Evolutionary conservation across 805 yeast genomes (phyloP), one percentile per base, ranked within the genome.

Genomic region (Candida ipomoeae): DNA sequence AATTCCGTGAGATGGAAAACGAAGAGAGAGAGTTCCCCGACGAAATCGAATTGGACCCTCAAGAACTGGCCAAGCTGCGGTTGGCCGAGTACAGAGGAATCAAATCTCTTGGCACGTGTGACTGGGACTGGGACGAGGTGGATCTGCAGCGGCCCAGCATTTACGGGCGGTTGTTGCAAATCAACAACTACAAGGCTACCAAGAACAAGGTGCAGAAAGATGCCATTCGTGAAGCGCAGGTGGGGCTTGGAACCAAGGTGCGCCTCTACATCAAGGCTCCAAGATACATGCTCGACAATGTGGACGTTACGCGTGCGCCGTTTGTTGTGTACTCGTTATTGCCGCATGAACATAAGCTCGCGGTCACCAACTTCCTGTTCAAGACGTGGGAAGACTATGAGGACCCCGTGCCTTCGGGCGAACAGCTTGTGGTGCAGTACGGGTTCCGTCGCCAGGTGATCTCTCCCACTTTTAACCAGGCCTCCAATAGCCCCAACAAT

Each of bases 21-120:
- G 97, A 91, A 49, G 97, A 89, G 64, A 77, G 82, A 34, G 96
- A 91, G 60, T 94, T 90, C 75, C 98, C 98, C 0, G 99, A 94
- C 69, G 99, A 94, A 70, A 70, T 92, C 49, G 98, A 94, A 66
- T 71, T 94, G 40, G 79, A 77, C 42, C 97, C 97, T 31, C 64
- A 68, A 5, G 91, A 80, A 56, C 78, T 86, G 5, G 98, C 88
- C 8, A 79, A 79, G 59, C 89, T 90, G 55, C 79, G 89, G 55
- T 75, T 94, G 50, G 69, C 75, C 31, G 80, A 90, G 54, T 92
- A 89, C 68, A 80, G 97, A 67, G 98, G 98, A 52, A 79, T 91
- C 56, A 88, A 89, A 67, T 87, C 87, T 35, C 69, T 95, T 54
- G 83, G 86, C 46, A 82, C 84, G 51, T 83, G 94, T 56, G 77